These are phyloP conservation scores for Phytophthora nicotianae DNA, from an alignment of 352 stramenopile species.

Conservation along the genomic window DNA sequence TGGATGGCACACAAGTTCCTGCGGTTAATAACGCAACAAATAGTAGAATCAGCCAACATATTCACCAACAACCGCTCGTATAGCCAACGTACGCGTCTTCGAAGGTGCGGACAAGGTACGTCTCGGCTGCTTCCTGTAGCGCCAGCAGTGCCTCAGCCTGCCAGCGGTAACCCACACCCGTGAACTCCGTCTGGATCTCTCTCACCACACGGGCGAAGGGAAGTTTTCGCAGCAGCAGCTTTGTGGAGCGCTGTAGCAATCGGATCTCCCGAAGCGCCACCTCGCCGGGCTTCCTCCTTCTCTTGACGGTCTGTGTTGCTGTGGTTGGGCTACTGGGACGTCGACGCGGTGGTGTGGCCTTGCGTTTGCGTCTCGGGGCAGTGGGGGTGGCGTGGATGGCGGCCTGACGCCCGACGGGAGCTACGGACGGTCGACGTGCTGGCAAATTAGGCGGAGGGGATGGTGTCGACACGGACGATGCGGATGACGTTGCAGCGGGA, in stretches of 20 bases:
- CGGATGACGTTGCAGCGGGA: conserved; percentile 12
- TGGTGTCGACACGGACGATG: conserved; percentile 28
- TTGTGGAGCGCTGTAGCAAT: conserved; percentile 94
- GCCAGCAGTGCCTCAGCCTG: conserved; percentile 93
- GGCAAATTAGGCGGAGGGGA: conserved; percentile 37
- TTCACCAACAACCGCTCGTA: background rate
- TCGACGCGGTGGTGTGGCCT: conserved; percentile 30
- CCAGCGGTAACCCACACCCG: conserved; percentile 84
- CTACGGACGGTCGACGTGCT: conserved; percentile 31
- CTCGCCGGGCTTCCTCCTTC: conserved; percentile 68
- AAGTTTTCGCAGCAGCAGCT: conserved; percentile 96
- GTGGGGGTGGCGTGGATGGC: conserved; percentile 49
- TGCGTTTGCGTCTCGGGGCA: conserved; percentile 40
- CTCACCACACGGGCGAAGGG: conserved; percentile 96
- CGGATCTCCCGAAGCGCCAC: conserved; percentile 96
- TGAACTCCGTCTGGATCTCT: conserved; percentile 92
- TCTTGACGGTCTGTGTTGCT: conserved; percentile 42
- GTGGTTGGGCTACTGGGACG: conserved; percentile 11
- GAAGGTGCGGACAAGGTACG: conserved; percentile 95
- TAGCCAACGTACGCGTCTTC: conserved; percentile 86
- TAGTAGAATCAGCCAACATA: background rate
- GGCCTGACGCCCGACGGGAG: conserved; percentile 44
- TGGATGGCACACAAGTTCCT: conserved; percentile 97
- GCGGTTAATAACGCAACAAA: conserved; percentile 5
- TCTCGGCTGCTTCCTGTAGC: conserved; percentile 93